A percentile compares a stretch with the other conserved stretches of the same genome.
These are phyloP conservation scores for Malassezia dermatis DNA, from an alignment of 1,284 basidiomycete genomes.

Conservation along the genomic window DNA sequence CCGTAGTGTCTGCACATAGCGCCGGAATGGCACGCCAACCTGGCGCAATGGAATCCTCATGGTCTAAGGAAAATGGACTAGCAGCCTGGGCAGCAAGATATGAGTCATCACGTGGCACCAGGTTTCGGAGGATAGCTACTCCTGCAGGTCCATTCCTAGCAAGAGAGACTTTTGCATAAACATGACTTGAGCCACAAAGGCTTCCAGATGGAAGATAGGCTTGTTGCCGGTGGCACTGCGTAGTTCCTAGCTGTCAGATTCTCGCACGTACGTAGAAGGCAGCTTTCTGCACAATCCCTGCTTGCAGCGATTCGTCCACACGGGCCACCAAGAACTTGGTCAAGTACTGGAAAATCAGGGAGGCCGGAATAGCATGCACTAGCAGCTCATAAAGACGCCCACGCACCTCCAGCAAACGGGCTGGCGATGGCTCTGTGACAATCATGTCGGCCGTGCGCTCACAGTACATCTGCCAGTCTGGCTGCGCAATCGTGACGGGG, in stretches of 20 bases:
- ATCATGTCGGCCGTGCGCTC: conserved; percentile 86
- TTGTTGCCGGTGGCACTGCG: conserved; percentile 38
- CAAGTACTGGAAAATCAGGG: conserved; percentile 48
- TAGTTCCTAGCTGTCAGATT: conserved; percentile 50
- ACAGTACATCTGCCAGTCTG: conserved; percentile 99
- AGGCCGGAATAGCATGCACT: conserved; percentile 95
- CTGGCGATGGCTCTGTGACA: conserved; percentile 82
- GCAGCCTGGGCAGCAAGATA: background rate
- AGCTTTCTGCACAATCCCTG: conserved; percentile 52
- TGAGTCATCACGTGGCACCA: background rate
- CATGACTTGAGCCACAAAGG: conserved; percentile 46
- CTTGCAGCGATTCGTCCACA: conserved; percentile 57
- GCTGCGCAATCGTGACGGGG: conserved; percentile 69
- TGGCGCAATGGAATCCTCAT: background rate
- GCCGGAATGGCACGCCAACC: background rate
- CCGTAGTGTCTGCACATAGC: background rate
- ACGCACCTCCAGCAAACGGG: conserved; percentile 79
- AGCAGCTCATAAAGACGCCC: conserved; percentile 89
- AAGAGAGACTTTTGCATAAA: conserved; percentile 40
- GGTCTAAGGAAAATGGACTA: background rate
- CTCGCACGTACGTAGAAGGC: conserved; percentile 71
- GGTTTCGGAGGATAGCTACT: background rate
- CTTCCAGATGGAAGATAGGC: conserved; percentile 46
- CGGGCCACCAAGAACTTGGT: conserved; percentile 72
- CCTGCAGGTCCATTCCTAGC: conserved; percentile 24